These are phyloP conservation scores for Butyriboletus appendiculatus DNA, from an alignment of 1,284 basidiomycete genomes.

Conservation along the genomic window DNA sequence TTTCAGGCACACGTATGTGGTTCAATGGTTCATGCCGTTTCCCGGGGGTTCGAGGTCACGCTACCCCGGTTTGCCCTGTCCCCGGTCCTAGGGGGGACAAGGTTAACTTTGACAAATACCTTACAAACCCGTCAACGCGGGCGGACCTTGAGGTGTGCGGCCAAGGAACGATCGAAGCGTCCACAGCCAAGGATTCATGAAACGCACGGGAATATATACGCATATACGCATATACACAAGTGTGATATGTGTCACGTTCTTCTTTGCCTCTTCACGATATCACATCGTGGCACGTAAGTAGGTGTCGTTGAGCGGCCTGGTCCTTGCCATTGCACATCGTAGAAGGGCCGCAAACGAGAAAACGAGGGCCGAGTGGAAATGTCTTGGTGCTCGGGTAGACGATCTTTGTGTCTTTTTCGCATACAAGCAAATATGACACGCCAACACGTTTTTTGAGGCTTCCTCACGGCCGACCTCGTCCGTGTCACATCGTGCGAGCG, in stretches of 20 bases:
- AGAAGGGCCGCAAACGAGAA: neutral
- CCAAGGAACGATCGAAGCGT: slow-evolving; percentile 7
- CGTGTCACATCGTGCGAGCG: neutral
- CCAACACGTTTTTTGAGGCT: neutral
- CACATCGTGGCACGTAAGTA: neutral
- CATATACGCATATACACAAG: neutral
- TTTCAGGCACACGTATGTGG: neutral
- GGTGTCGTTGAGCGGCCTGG: neutral
- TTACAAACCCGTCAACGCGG: slow-evolving; percentile 1
- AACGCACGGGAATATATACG: neutral
- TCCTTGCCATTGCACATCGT: neutral
- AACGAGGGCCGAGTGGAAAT: neutral
- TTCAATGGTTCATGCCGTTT: neutral
- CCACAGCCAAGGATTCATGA: neutral
- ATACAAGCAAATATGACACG: neutral
- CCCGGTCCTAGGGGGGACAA: slow-evolving; percentile 5
- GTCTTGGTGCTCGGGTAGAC: neutral
- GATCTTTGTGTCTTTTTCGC: neutral
- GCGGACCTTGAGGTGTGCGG: slow-evolving; percentile 17
- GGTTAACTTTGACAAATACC: slow-evolving; percentile 13
- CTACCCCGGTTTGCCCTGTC: neutral
- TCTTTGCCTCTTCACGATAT: neutral
- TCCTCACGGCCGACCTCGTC: neutral
- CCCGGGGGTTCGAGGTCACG: neutral
- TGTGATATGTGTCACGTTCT: slow-evolving; percentile 10